phyloP scores from a whole-genome alignment of 2,329 filamentous ascomycete genomes.

The Clathrospora elynae region DNA sequence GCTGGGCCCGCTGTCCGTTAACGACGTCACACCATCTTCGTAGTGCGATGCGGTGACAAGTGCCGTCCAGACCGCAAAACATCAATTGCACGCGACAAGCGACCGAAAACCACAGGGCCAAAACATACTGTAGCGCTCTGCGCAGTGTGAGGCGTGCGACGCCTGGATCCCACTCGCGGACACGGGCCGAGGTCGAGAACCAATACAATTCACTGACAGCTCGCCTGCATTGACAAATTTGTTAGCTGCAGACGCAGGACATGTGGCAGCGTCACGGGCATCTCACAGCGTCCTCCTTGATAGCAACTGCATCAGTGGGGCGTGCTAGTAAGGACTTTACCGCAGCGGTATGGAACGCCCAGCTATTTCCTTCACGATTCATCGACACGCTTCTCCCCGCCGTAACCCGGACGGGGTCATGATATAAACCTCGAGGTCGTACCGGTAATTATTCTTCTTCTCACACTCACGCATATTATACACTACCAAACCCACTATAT shows the following conservation, averaged over 20 bases:
- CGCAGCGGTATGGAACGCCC: constrained; percentile 40
- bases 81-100: constrained; percentile 32
- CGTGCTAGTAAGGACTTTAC: constrained; percentile 39
- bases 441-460: constrained; percentile 23
- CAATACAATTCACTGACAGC: constrained; percentile 36
- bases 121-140: constrained; percentile 21
- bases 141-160: constrained; percentile 40
- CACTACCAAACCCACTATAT: constrained; percentile 13
- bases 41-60: constrained; percentile 35
- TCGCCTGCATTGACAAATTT: constrained; percentile 36
- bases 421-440: constrained; percentile 43
- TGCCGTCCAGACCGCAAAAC: constrained; percentile 34
- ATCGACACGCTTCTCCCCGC: constrained; percentile 34
- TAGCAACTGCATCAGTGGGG: constrained; percentile 44
- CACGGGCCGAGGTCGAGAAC: constrained; percentile 34
- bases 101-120: constrained; percentile 22
- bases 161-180: constrained; percentile 32
- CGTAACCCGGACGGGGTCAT: constrained; percentile 25
- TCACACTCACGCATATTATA: constrained; percentile 19
- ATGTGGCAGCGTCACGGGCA: constrained; percentile 48
- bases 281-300: constrained; percentile 45
- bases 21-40: constrained; percentile 31
- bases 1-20: constrained; percentile 7
- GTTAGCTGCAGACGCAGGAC: constrained; percentile 49
- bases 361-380: constrained; percentile 32